Base-by-base conservation (phyloP, 768 basidiomycete species). In the Agaricus subrufescens region DNA sequence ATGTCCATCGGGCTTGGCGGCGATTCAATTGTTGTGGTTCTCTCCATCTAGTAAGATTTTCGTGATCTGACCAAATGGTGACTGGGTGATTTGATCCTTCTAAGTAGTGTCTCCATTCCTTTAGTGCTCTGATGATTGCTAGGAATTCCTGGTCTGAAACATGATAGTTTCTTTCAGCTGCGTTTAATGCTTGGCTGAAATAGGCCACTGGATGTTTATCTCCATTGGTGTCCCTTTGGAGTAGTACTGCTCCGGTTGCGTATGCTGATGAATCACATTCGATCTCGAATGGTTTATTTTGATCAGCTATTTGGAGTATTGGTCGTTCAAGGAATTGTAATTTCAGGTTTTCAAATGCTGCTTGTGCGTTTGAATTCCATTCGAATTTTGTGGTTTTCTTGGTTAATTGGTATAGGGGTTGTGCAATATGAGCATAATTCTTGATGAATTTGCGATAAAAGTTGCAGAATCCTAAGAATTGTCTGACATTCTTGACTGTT, bases 391-490 rank as follows among this genome's bases (percentile, higher is more conserved):
- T 46, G 1, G 46, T 46, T 23, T 46, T 46, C 25, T 25, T 26
- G 23, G 27, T 46, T 11, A 46, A 25, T 19, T 8, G n/a, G 25
- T 46, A 26, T 29, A 34, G 5, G 0, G 34, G 34, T 34, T 34
- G 34, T 7, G 34, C 34, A 11, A 34, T 34, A 8, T 63, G 10
- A 3, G 71, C 64, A 58, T 67, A 79, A n/a, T 67, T 55, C 15
- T 61, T 3, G 15, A 79, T 74, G 63, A 79, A 79, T 0, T 69
- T 52, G 2, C 70, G 56, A 50, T 79, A 80, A 58, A 77, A 80
- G 61, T 78, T 79, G 3, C 65, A 61, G 54, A 80, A 78, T 3
- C 75, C 75, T 1, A 80, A 55, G 63, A 80, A 80, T 4, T 63
- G 63, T 63, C 73, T 71, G 2, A 77, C 48, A 25, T 77, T 64